Evolutionary conservation across 495 filamentous ascomycete genomes (phyloP), one percentile per base, ranked within the genome.

Genomic region (Talaromyces thailandensis): DNA sequence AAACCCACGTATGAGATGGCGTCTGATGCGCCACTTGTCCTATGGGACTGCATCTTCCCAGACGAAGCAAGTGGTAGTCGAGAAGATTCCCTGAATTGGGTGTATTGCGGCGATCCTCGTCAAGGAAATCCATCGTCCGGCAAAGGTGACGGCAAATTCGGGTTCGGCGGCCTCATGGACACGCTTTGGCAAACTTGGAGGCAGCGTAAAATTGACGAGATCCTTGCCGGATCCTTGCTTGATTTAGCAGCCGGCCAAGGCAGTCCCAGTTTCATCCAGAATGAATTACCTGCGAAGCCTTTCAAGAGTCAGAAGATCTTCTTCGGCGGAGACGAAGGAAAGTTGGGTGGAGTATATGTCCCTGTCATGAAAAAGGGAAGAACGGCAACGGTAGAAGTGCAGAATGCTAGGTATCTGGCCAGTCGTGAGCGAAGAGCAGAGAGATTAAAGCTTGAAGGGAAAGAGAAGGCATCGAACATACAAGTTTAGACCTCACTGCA

Each of bases 31-130:
- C 92, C 95, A 0, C 79, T 98, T 12, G 93, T 98, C 3, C 82
- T 98, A 11, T 97, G 93, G 93, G 91, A 98, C 67, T 96, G 93
- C 70, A 79, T 92, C 11, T 98, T 96, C 73, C 93, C 94, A 29
- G 69, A 81, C n/a, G 65, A 78, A 60, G 74, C 69, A 3, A 73
- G 72, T 21, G 76, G 73, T 25, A 76, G 69, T 29, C 75, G 79
- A 12, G 67, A 80, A 29, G 89, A 95, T 69, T 77, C 81, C n/a
- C 64, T 97, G 53, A 71, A 86, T 5, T 98, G 94, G 95, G 64
- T 92, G 0, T 89, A 93, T 71, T 76, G 86, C 16, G 87, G 88
- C 56, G 83, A 88, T 51, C 70, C 69, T 40, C 70, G 79, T 6
- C 66, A 73, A 18, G 65, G 65, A n/a, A 71, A 70, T 51, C 67